Conservation (phyloP, 495 filamentous ascomycete species). For the Hyaloscypha bicolor region DNA sequence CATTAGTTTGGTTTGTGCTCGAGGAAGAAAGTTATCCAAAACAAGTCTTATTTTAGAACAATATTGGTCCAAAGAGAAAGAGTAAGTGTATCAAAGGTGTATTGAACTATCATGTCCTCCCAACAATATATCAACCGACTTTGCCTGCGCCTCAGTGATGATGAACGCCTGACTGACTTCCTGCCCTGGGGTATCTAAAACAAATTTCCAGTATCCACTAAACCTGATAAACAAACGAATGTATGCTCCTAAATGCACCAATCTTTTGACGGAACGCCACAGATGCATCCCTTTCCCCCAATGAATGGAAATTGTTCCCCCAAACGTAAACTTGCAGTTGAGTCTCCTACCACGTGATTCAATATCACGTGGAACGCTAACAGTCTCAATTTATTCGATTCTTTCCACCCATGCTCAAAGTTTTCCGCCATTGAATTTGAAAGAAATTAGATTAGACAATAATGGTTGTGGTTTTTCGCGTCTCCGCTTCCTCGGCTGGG, state of each 20-base stretch:
- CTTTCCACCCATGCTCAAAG: not conserved
- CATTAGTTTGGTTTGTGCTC: no score
- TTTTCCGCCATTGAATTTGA: not conserved
- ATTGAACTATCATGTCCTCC: not conserved
- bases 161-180: not conserved
- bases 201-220: not conserved
- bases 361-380: not conserved
- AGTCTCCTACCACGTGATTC: not conserved
- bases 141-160: not conserved
- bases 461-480: conserved; percentile 33
- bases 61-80: not conserved
- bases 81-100: not conserved
- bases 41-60: no score
- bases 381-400: not conserved
- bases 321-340: not conserved
- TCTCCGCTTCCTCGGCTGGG: conserved; percentile 70
- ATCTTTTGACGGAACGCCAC: not conserved
- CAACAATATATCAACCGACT: not conserved
- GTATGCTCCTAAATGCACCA: not conserved
- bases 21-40: no score
- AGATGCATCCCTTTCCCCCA: not conserved
- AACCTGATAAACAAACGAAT: not conserved
- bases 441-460: conserved; percentile 25
- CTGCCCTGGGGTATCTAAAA: not conserved
- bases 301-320: not conserved